phyloP scores from a whole-genome alignment of 768 basidiomycete genomes.

The Boletus pseudo-olivaceus region DNA sequence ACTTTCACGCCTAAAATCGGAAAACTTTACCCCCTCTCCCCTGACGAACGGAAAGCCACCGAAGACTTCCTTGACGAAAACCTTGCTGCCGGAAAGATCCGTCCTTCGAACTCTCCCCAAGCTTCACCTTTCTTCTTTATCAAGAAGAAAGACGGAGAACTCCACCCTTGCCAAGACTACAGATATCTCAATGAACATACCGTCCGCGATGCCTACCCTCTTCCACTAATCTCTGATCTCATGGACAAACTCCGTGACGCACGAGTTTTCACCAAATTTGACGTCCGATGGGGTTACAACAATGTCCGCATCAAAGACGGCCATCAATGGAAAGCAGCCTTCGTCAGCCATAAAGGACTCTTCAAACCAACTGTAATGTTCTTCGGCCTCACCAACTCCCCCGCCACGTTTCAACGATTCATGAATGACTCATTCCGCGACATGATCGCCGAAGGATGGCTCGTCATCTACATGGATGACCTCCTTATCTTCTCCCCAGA shows the following conservation, averaged over 20 bases:
- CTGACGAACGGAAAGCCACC: neutral
- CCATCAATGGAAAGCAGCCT: too few relatives aligned
- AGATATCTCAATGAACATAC: neutral
- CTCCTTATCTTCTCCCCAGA: constrained; percentile 32
- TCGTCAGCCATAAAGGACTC: too few relatives aligned
- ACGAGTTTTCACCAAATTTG: neutral
- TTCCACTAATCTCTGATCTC: neutral
- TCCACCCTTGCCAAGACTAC: too few relatives aligned
- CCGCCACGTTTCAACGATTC: too few relatives aligned
- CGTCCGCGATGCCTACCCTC: neutral
- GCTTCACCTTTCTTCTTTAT: neutral
- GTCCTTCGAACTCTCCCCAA: neutral
- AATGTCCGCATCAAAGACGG: too few relatives aligned
- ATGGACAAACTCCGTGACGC: neutral
- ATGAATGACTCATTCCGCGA: neutral
- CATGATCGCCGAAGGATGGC: constrained; percentile 1
- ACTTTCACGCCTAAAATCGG: neutral
- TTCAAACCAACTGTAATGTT: too few relatives aligned
- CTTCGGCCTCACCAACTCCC: too few relatives aligned
- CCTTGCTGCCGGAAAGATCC: neutral
- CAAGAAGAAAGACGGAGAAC: neutral
- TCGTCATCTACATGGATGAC: constrained; percentile 12
- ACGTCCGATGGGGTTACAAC: neutral
- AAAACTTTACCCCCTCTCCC: neutral
- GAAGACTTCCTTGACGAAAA: neutral